Base-by-base conservation (phyloP, 805 yeast genomes). In the Ogataea nitratoaversa region DNA sequence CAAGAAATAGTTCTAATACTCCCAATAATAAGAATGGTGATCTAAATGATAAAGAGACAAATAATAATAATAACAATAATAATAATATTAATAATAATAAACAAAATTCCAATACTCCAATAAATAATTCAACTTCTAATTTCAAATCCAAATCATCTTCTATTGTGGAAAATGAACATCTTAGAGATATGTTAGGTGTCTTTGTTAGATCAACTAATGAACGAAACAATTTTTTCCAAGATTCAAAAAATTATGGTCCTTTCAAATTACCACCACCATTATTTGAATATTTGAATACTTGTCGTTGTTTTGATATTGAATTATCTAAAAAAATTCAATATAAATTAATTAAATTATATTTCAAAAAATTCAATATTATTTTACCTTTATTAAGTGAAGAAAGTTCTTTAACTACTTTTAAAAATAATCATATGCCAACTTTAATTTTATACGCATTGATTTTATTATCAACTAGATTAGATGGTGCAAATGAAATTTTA, bases 311-410 rank as follows among this genome's bases (percentile, higher is more conserved):
- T 28, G 39, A 44, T 13, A 44, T 49, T 36, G 49, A 46, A 0
- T 25, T 49, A 17, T 22, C 36, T 4, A 49, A 44, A 30, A 31
- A 19, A 5, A 31, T 37, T 13, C 53, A 49, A 19, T 47, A 36
- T 24, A 40, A 36, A 29, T 53, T 71, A 29, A 60, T 67, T 30
- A 52, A 59, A 31, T 47, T 70, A 2, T 72, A 66, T 48, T 67
- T 69, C 46, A 60, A 57, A 41, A 65, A 66, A 34, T 49, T 70
- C 11, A 70, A 71, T 49, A 51, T 61, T 14, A 43, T 69, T 2
- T 56, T 71, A 35, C 76, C 77, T 2, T 48, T 72, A 20, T 49
- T 72, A 5, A 65, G 67, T 45, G 68, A 65, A 50, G 54, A 53
- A 18, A 63, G 63, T 32, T 68, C 72, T 1, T 48, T 53, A 63